These are phyloP conservation scores for Aquilaria malaccensis DNA, from an alignment of 345 rosid species.

Conservation along the genomic window DNA sequence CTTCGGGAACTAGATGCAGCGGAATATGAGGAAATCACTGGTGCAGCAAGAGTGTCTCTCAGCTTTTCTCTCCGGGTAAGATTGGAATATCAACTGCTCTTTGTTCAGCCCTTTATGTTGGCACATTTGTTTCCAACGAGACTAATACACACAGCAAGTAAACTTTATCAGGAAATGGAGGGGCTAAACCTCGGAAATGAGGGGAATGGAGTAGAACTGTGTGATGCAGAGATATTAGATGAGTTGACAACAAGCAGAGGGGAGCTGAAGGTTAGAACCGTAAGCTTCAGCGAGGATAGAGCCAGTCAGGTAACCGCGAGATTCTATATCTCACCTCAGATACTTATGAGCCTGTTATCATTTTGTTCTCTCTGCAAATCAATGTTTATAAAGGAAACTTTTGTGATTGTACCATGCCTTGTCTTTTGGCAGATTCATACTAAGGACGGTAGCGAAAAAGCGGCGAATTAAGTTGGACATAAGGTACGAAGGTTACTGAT, in stretches of 20 bases:
- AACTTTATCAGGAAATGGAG: slow-evolving; percentile 33
- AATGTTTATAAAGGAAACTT: too few relatives aligned
- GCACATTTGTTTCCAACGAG: too few relatives aligned
- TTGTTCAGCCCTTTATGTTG: not conserved
- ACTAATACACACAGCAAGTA: not conserved
- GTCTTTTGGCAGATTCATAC: too few relatives aligned
- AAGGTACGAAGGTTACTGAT: too few relatives aligned
- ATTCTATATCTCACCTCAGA: too few relatives aligned
- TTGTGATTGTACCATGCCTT: too few relatives aligned
- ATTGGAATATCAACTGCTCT: not conserved
- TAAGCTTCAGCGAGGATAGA: slow-evolving; percentile 46
- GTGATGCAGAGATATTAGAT: slow-evolving; percentile 64
- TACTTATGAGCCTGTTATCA: too few relatives aligned
- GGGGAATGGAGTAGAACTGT: slow-evolving; percentile 29
- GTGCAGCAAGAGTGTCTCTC: slow-evolving; percentile 33
- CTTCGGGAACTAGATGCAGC: slow-evolving; percentile 73
- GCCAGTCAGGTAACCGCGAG: slow-evolving; percentile 18
- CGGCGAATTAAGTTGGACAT: too few relatives aligned
- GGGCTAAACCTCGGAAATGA: slow-evolving; percentile 4
- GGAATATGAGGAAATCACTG: slow-evolving; percentile 64
- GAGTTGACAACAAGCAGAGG: slow-evolving; percentile 81
- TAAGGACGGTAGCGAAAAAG: too few relatives aligned
- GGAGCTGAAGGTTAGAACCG: slow-evolving; percentile 51
- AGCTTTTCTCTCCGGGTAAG: slow-evolving; percentile 31
- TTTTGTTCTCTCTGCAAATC: too few relatives aligned